Conservation (phyloP, 2,329 filamentous ascomycete genomes). For the Colletotrichum sp. region DNA sequence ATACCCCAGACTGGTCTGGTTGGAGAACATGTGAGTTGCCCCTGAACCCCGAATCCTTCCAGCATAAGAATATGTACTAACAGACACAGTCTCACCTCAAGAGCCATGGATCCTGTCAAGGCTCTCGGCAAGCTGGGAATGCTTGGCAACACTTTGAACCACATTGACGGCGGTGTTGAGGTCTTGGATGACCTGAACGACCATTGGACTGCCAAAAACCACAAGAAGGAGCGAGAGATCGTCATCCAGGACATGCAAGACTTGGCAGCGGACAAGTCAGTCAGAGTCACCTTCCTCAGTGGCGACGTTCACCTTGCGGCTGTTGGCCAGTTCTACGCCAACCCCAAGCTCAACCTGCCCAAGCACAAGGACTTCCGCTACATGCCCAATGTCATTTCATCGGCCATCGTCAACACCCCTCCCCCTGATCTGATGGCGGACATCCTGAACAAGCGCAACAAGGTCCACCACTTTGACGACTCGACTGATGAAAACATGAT, state of each 20-base stretch:
- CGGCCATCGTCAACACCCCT: conserved; percentile 91
- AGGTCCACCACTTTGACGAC: conserved; percentile 72
- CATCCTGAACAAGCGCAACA: conserved; percentile 92
- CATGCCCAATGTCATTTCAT: conserved; percentile 95
- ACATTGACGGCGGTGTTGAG: conserved; percentile 90
- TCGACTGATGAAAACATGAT: conserved; percentile 96
- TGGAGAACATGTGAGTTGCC: conserved; percentile 68
- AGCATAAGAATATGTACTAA: conserved; percentile 29
- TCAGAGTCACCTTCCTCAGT: conserved; percentile 88
- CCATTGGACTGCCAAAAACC: conserved; percentile 95
- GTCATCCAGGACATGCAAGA: conserved; percentile 92
- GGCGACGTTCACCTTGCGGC: conserved; percentile 95
- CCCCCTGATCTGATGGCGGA: conserved; percentile 89
- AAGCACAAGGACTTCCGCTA: conserved; percentile 95
- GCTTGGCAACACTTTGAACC: conserved; percentile 82
- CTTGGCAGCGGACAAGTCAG: conserved; percentile 88
- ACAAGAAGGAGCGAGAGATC: conserved; percentile 88
- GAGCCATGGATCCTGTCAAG: conserved; percentile 87
- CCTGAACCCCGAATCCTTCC: not conserved
- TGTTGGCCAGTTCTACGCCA: conserved; percentile 93
- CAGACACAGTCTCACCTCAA: conserved; percentile 72
- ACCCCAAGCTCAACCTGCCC: conserved; percentile 76
- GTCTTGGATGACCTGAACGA: conserved; percentile 92
- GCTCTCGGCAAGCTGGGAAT: conserved; percentile 83
- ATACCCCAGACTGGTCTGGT: conserved; percentile 75